Base-by-base conservation (phyloP, 108 stramenopile genomes). In the Seminavis robusta region DNA sequence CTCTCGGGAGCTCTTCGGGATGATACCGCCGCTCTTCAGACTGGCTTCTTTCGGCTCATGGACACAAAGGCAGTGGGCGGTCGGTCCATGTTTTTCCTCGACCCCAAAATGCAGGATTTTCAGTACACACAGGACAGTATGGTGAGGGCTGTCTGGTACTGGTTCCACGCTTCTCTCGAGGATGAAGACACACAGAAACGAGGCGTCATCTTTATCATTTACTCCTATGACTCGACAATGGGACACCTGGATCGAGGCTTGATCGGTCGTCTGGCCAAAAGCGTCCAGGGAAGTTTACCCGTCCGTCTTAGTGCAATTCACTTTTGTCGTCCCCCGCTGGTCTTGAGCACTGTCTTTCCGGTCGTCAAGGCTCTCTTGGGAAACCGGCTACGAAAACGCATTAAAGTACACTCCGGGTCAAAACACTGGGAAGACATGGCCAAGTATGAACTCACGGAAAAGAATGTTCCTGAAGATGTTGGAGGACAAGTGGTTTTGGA, bases 311-410 rank as follows among this genome's bases (percentile, higher is more conserved):
- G 65, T 20, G 79, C 67, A 0, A 33, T 80, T 43, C 84, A 86
- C 50, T 31, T 86, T 4, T 79, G 77, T 36, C 70, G 79, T 38
- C 84, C 84, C 11, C 79, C 83, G 10, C 50, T 31, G 43, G 65
- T 86, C 27, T 73, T 79, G 28, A 57, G 36, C 13, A n/a, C 74
- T 2, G 21, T 86, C 10, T 80, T 76, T 53, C 64, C 80, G 4
- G 38, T 80, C 39, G 49, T 86, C 20, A 77, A 75, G 38, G 9
- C 77, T 0, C 60, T 81, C 48, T 34, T 86, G 67, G 45, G 58
- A 1, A 72, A 76, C 21, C 38, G 71, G 17, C 40, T 79, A 49
- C 54, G 65, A 41, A 71, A 81, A 38, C 67, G 80, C 15, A 50
- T 86, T 21, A 34, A 29, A 20, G 45, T 81, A 4, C 80, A 86